These are phyloP conservation scores for Perkinsus marinus DNA, from an alignment of 169 alveolate genomes.

Conservation along the genomic window DNA sequence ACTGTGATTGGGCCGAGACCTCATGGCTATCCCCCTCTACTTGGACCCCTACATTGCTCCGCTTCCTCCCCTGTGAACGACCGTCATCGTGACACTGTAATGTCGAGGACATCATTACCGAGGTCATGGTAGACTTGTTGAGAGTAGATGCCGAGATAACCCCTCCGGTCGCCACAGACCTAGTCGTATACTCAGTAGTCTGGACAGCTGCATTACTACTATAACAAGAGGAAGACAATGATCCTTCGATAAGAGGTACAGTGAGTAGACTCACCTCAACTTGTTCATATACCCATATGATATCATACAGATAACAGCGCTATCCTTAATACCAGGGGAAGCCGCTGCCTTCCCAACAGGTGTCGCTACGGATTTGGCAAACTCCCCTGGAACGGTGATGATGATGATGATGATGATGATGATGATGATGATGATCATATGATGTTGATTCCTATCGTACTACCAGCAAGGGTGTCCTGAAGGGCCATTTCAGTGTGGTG, in stretches of 20 bases:
- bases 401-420: not conserved
- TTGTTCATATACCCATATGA: not conserved
- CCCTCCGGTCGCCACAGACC: too few relatives aligned
- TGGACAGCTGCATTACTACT: not conserved
- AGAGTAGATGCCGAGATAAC: too few relatives aligned
- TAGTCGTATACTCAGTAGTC: not conserved
- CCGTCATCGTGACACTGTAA: too few relatives aligned
- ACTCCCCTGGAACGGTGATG: not conserved
- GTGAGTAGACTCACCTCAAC: not conserved
- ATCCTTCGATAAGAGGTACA: too few relatives aligned
- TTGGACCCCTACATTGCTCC: too few relatives aligned
- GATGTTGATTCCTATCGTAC: not conserved
- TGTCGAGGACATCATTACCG: too few relatives aligned
- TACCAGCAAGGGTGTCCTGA: too few relatives aligned
- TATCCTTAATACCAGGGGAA: not conserved
- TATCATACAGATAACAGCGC: not conserved
- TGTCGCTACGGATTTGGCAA: not conserved
- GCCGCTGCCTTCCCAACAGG: not conserved
- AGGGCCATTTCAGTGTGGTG: too few relatives aligned
- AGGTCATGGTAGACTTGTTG: too few relatives aligned
- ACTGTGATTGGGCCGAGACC: not conserved
- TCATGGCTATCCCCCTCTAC: too few relatives aligned
- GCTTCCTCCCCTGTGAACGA: too few relatives aligned
- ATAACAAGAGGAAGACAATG: not conserved
- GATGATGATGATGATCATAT: not conserved